phyloP scores from a whole-genome alignment of 2,329 filamentous ascomycete genomes.

The Nemania sp. region DNA sequence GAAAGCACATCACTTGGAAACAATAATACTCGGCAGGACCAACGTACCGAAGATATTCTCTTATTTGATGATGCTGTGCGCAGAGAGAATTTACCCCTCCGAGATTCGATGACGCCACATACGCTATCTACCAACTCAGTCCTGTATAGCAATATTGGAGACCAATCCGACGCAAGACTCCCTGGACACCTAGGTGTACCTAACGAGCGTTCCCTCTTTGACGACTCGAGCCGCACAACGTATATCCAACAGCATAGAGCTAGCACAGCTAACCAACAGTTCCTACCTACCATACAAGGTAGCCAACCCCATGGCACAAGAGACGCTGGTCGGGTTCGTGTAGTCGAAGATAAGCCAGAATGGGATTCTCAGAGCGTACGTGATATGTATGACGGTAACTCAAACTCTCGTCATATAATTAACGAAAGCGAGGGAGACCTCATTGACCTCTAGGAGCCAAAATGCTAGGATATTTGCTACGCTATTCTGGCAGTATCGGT shows the following conservation, averaged over 20 bases:
- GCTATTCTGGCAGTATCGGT: neutral
- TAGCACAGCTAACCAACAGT: neutral
- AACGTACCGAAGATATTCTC: neutral
- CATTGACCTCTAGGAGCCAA: constrained; percentile 31
- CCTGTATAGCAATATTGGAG: neutral
- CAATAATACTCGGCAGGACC: neutral
- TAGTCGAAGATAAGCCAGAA: constrained; percentile 35
- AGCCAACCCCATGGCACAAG: neutral
- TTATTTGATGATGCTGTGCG: neutral
- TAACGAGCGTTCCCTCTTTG: neutral
- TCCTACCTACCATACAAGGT: neutral
- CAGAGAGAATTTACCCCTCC: neutral
- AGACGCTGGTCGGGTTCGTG: neutral
- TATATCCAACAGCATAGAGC: neutral
- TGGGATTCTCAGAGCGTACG: constrained; percentile 38
- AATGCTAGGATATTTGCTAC: neutral
- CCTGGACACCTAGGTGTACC: neutral
- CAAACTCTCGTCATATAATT: neutral
- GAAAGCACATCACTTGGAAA: constrained; percentile 3
- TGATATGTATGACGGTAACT: constrained; percentile 1
- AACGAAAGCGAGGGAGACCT: constrained; percentile 30
- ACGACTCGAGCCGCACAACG: neutral
- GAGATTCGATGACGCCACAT: neutral
- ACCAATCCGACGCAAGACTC: neutral
- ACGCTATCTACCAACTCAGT: neutral